Percentiles rank a stretch among this genome's conserved stretches.
Evolutionary conservation across 139 green algal genomes (phyloP).

Genomic region (Klebsormidium nitens): DNA sequence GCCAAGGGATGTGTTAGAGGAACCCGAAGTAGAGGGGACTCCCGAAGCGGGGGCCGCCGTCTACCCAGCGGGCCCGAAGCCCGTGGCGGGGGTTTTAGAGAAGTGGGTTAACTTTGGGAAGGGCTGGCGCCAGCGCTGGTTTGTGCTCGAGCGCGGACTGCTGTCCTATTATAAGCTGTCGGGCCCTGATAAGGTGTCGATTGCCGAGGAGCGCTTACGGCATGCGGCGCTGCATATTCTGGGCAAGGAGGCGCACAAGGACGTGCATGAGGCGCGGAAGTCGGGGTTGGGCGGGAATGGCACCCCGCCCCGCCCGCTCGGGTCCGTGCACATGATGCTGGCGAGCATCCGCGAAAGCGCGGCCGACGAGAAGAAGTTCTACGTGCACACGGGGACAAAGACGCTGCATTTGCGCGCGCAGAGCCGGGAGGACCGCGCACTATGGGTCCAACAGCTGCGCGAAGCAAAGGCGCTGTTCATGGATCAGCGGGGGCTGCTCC

Average conservation of each 20-base stretch:
- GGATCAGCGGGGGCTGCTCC: background rate
- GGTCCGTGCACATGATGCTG: slow-evolving; percentile 52
- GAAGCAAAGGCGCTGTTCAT: background rate
- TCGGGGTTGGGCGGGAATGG: too few species aligned
- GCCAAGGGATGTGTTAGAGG: too few species aligned
- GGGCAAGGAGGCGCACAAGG: slow-evolving; percentile 14
- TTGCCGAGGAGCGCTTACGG: slow-evolving; percentile 12
- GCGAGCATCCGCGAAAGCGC: slow-evolving; percentile 46
- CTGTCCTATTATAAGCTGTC: slow-evolving; percentile 72
- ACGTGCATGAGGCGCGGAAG: too few species aligned
- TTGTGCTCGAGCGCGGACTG: slow-evolving; percentile 64
- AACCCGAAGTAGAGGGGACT: too few species aligned
- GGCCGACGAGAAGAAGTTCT: slow-evolving; percentile 65
- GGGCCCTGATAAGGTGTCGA: slow-evolving; percentile 10
- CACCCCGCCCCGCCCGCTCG: too few species aligned
- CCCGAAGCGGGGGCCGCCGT: background rate
- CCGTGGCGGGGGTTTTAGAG: slow-evolving; percentile 54
- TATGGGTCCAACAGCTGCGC: slow-evolving; percentile 22
- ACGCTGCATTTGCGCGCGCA: slow-evolving; percentile 58
- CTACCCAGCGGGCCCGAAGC: too few species aligned
- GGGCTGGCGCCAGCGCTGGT: slow-evolving; percentile 67
- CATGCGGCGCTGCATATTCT: slow-evolving; percentile 7
- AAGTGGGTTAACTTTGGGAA: slow-evolving; percentile 72
- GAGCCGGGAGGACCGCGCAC: slow-evolving; percentile 43
- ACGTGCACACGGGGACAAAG: slow-evolving; percentile 59